Evolutionary conservation across 2,329 filamentous ascomycete species (phyloP).

Genomic region (Paramyrothecium sp.): DNA sequence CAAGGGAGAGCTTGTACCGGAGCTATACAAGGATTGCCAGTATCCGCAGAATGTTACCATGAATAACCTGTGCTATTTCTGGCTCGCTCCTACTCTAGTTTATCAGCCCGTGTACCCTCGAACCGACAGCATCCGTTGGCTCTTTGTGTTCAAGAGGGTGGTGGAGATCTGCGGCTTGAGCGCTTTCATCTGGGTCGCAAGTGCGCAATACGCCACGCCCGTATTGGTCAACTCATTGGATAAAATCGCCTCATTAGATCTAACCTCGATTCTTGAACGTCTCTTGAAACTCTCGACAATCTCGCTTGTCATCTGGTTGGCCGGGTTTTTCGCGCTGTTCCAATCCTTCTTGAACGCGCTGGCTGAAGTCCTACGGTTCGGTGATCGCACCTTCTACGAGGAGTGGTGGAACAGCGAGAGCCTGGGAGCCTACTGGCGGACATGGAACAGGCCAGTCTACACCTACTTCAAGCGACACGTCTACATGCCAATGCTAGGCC

Average conservation of each 20-base stretch:
- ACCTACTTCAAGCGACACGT: conserved; percentile 95
- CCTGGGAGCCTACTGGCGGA: conserved; percentile 87
- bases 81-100: conserved; percentile 94
- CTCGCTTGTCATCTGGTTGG: conserved; percentile 93
- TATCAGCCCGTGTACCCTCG: conserved; percentile 97
- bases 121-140: conserved; percentile 77
- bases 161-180: conserved; percentile 74
- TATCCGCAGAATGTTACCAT: conserved; percentile 92
- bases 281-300: conserved; percentile 95
- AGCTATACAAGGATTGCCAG: conserved; percentile 78
- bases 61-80: conserved; percentile 88
- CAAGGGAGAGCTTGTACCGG: conserved; percentile 69
- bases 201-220: conserved; percentile 90
- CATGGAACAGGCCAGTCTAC: conserved; percentile 97
- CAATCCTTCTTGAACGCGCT: conserved; percentile 89
- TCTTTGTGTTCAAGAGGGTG: conserved; percentile 81
- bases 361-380: conserved; percentile 86
- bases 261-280: conserved; percentile 81
- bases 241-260: conserved; percentile 78
- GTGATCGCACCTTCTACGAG: conserved; percentile 90
- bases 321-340: conserved; percentile 95
- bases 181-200: conserved; percentile 93
- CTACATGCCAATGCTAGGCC: conserved; percentile 81
- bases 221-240: conserved; percentile 86
- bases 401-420: conserved; percentile 97